Evolutionary conservation across 129 eudicot genomes (phyloP), one percentile per base, ranked within the genome.

Genomic region (Sambucus nigra): DNA sequence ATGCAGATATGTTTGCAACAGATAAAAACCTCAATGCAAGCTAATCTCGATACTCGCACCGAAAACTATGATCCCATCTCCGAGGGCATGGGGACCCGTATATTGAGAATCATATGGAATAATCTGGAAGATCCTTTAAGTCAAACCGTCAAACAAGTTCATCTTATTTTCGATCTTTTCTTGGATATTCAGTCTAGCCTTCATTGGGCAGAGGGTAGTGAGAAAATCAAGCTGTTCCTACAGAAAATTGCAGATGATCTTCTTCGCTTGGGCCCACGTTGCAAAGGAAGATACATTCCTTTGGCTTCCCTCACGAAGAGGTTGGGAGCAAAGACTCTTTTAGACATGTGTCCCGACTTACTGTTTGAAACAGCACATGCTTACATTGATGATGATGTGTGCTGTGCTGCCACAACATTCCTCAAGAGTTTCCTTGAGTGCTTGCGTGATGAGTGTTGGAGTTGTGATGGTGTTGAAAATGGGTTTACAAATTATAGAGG

Each of bases 111-210:
- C 32, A 66, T 92, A 68, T 92, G 99, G 99, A 92, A 82, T 73
- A 92, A 92, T 57, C 76, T 92, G 52, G 95, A 92, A 63, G 99
- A 92, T 58, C 84, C 99, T 27, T 63, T 92, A 42, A 92, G 94
- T 67, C 99, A 92, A 73, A 82, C 99, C 2, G 99, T 92, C 59
- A 92, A 92, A 73, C 99, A 92, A 71, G 96, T 92, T 65, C 96
- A 92, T 77, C 91, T 92, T 69, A 86, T 86, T 61, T 86, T 92
- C 52, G 99, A 92, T 69, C 83, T 92, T 64, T 82, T 82, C 59
- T 59, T 92, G 47, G 96, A 86, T 46, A 86, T 92, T 59, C 88
- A 78, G 56, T 67, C 87, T 29, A 76, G 84, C 60, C 77, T 82
- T 53, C 73, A 80, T 24, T 74, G 80, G 62, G 79, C 80, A 3